Conservation (phyloP, 805 yeast species). For the Candida chauliodis region DNA sequence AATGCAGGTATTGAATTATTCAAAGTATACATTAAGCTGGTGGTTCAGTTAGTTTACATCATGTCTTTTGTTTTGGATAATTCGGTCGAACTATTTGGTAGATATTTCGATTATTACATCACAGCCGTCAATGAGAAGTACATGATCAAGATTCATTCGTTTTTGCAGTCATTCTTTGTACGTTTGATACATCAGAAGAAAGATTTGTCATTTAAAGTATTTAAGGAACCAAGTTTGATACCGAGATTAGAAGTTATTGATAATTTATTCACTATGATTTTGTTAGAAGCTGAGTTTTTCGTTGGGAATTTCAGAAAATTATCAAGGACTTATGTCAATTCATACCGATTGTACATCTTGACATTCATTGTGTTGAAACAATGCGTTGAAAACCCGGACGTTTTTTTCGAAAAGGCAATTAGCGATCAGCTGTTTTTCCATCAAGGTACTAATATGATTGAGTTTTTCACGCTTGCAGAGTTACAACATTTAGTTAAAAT, state of each 20-base stretch:
- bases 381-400: conserved; percentile 38
- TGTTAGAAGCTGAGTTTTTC: conserved; percentile 39
- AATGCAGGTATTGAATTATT: conserved; percentile 40
- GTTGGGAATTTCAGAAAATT: conserved; percentile 40
- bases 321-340: conserved; percentile 35
- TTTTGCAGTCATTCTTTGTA: conserved; percentile 35
- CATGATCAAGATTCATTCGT: conserved; percentile 40
- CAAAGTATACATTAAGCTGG: conserved; percentile 38
- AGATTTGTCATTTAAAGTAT: conserved; percentile 21
- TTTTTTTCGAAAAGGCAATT: conserved; percentile 29
- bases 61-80: conserved; percentile 42
- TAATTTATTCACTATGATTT: conserved; percentile 26
- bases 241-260: conserved; percentile 30
- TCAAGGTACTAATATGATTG: conserved; percentile 37
- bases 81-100: conserved; percentile 39
- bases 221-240: conserved; percentile 13
- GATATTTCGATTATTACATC: conserved; percentile 33
- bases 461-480: conserved; percentile 33
- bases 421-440: conserved; percentile 26
- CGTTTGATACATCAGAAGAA: conserved; percentile 37
- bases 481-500: conserved; percentile 31
- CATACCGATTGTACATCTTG: conserved; percentile 39
- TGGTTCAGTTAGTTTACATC: conserved; percentile 39
- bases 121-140: conserved; percentile 36
- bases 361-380: conserved; percentile 38